Percentiles rank a stretch among this genome's conserved stretches.
These are phyloP conservation scores for Lactarius indigo DNA, from an alignment of 768 basidiomycete species.

Conservation along the genomic window DNA sequence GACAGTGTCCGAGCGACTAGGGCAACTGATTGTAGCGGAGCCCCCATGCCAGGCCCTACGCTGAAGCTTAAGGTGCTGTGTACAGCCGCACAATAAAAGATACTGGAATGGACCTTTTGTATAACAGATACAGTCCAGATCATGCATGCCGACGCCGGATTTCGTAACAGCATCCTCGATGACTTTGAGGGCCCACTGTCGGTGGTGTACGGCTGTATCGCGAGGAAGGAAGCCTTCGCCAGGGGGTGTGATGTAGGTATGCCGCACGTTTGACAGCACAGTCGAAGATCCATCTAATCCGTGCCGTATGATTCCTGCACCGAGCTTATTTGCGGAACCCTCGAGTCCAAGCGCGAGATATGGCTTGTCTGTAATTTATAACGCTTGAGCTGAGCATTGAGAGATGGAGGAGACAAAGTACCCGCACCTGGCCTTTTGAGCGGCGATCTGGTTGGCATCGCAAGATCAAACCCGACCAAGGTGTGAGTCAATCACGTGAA, in stretches of 20 bases:
- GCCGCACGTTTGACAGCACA: slow-evolving; percentile 89
- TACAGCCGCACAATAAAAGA: neutral
- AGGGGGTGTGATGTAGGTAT: slow-evolving; percentile 98
- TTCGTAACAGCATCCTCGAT: slow-evolving; percentile 71
- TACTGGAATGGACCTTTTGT: slow-evolving; percentile 70
- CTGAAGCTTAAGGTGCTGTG: neutral
- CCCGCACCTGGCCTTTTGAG: slow-evolving; percentile 22
- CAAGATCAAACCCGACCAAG: neutral
- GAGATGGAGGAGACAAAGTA: neutral
- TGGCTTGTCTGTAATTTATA: slow-evolving; percentile 47
- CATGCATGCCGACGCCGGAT: slow-evolving; percentile 65
- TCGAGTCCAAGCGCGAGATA: slow-evolving; percentile 93
- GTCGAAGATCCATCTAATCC: slow-evolving; percentile 62
- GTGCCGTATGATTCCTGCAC: slow-evolving; percentile 89
- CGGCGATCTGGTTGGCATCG: slow-evolving; percentile 24
- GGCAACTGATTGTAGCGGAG: slow-evolving; percentile 91
- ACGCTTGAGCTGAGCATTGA: neutral
- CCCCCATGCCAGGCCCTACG: slow-evolving; percentile 98
- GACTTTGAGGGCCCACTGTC: slow-evolving; percentile 84
- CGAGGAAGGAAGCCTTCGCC: slow-evolving; percentile 96
- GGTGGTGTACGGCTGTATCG: slow-evolving; percentile 94
- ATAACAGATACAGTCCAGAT: slow-evolving; percentile 93
- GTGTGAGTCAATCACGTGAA: no score
- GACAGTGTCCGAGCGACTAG: slow-evolving; percentile 90
- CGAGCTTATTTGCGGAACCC: slow-evolving; percentile 97